Base-by-base conservation (phyloP, 192 early-diverging fungal genomes). In the Podila epigama region DNA sequence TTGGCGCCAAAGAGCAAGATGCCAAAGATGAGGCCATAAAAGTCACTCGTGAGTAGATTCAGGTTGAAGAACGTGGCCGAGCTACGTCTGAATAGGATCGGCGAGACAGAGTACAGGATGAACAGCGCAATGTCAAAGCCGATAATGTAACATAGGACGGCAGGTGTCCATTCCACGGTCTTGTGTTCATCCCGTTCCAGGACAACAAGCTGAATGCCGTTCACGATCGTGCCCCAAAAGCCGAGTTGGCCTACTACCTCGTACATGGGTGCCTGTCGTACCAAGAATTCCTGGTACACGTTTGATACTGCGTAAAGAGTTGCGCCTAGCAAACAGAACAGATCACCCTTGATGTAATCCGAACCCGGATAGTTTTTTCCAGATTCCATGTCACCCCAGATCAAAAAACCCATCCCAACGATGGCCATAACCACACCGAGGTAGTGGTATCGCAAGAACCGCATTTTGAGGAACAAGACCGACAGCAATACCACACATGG, bases 11-110 rank as follows among this genome's bases (percentile, higher is more conserved):
- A 92, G 62, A 94, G 81, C 72, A 85, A 87, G 44, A 90, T 72
- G 34, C 88, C 89, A 86, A 94, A 93, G 48, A 92, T 82, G 32
- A 92, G 81, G 2, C 90, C 89, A 67, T 92, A 94, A 61, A 94
- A 92, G 75, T 94, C 92, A 63, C 88, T 90, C 8, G 92, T 92
- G 63, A 94, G 78, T 13, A 94, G 79, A 29, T 89, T 90, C 59
- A 94, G 63, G 64, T 94, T 94, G 80, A 91, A 94, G 58, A 93
- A 87, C 27, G 89, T 84, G 1, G 92, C 91, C 35, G 89, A 91
- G 58, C 88, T 84, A 54, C 88, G 42, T 10, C 91, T 83, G 82
- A 94, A 91, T 52, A 94, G 60, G 59, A 90, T 81, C n/a, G 92
- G 92, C 1, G 88, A 84, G 16, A 89, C 53, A 22, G 89, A 83